These are phyloP conservation scores for Alternaria panax DNA, from an alignment of 2,329 filamentous ascomycete species.

Conservation along the genomic window DNA sequence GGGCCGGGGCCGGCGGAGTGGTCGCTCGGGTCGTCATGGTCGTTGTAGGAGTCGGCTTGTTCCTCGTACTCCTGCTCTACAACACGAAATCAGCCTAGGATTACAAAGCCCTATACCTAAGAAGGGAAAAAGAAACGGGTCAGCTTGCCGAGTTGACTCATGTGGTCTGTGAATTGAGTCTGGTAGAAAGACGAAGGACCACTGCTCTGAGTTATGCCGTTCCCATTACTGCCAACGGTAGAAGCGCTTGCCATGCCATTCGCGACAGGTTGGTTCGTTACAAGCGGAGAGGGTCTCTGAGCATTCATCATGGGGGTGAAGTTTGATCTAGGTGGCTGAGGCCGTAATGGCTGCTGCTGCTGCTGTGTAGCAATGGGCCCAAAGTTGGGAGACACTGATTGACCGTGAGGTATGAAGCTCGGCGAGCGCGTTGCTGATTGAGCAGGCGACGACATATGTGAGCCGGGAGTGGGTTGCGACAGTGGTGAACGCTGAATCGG, in stretches of 20 bases:
- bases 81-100: conserved; percentile 72
- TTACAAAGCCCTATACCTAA: conserved; percentile 66
- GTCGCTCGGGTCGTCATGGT: conserved; percentile 73
- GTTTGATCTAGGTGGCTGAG: conserved; percentile 58
- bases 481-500: conserved; percentile 69
- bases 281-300: conserved; percentile 48
- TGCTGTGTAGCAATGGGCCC: conserved; percentile 59
- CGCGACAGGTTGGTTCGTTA: conserved; percentile 46
- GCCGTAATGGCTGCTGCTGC: conserved; percentile 48
- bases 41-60: conserved; percentile 79
- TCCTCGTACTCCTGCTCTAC: conserved; percentile 98
- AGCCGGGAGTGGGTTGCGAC: conserved; percentile 81
- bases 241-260: conserved; percentile 49
- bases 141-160: conserved; percentile 92
- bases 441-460: conserved; percentile 74
- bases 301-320: conserved; percentile 54
- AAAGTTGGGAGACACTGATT: conserved; percentile 67
- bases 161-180: conserved; percentile 90
- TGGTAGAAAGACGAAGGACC: conserved; percentile 72
- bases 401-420: conserved; percentile 64
- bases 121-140: conserved; percentile 59
- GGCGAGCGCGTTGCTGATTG: conserved; percentile 66
- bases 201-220: conserved; percentile 47
- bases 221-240: conserved; percentile 46
- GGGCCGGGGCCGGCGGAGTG: conserved; percentile 73